A percentile compares a stretch with the other conserved stretches of the same genome.
phyloP scores from a whole-genome alignment of 2,329 filamentous ascomycete genomes.

The Botrytis aclada region DNA sequence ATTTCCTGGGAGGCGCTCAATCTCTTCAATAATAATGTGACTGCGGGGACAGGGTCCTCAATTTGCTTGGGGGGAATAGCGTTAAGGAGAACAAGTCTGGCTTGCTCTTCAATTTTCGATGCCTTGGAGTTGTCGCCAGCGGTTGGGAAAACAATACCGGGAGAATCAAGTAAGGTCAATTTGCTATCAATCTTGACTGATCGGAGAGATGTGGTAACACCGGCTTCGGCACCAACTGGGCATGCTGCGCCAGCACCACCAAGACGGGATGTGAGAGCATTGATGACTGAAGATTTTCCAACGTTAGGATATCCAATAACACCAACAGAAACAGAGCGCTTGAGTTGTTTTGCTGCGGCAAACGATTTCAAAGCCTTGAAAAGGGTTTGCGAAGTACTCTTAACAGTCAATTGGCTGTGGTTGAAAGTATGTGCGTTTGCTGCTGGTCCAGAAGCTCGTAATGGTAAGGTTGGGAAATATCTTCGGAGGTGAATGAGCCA shows the following conservation, averaged over 20 bases:
- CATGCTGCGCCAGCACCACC: slow-evolving; percentile 69
- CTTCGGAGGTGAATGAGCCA: slow-evolving; percentile 84
- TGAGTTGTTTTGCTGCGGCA: slow-evolving; percentile 77
- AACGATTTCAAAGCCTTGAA: slow-evolving; percentile 90
- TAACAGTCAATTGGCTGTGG: slow-evolving; percentile 83
- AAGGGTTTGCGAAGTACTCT: slow-evolving; percentile 78
- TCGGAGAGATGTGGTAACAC: slow-evolving; percentile 83
- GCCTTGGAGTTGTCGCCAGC: slow-evolving; percentile 54
- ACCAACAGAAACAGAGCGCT: slow-evolving; percentile 85
- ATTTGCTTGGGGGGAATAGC: slow-evolving; percentile 93
- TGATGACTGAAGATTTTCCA: slow-evolving; percentile 95
- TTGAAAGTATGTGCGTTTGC: slow-evolving; percentile 89
- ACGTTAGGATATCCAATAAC: slow-evolving; percentile 96
- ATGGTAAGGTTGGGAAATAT: slow-evolving; percentile 86
- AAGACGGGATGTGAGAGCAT: slow-evolving; percentile 77
- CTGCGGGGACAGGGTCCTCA: slow-evolving; percentile 84
- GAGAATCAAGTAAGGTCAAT: slow-evolving; percentile 88
- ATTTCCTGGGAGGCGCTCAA: slow-evolving; percentile 71
- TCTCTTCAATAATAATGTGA: slow-evolving; percentile 77
- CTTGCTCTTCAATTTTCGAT: slow-evolving; percentile 67
- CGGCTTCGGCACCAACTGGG: slow-evolving; percentile 86
- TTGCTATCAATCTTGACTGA: slow-evolving; percentile 94
- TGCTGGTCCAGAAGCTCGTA: slow-evolving; percentile 78
- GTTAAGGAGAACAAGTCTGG: slow-evolving; percentile 82
- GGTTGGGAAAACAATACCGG: slow-evolving; percentile 89